phyloP scores from a whole-genome alignment of 2,329 filamentous ascomycete genomes.

The Calonectria fujianensis region DNA sequence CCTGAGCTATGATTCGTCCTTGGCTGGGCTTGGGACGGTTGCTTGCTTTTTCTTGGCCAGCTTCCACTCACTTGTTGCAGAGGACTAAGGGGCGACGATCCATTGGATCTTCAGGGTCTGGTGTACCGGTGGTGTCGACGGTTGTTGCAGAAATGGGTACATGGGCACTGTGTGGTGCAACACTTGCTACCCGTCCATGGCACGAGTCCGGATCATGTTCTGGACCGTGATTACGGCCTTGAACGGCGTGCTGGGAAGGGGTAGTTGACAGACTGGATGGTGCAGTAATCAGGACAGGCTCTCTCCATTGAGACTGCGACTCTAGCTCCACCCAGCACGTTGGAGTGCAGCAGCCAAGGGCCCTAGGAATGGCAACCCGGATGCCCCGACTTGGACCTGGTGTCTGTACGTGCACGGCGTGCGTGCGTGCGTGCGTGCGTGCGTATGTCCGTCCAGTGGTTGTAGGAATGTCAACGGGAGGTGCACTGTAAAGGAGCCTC shows the following conservation, averaged over 20 bases:
- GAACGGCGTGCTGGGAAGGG: slow-evolving; percentile 28
- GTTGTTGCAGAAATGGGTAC: neutral
- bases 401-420: slow-evolving; percentile 22
- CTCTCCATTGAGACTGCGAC: slow-evolving; percentile 18
- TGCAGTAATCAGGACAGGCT: slow-evolving; percentile 11
- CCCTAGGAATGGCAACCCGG: slow-evolving; percentile 27
- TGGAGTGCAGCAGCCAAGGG: slow-evolving; percentile 37
- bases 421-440: slow-evolving; percentile 4
- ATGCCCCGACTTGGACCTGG: slow-evolving; percentile 30
- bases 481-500: slow-evolving; percentile 17
- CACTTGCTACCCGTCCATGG: neutral
- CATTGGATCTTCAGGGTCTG: slow-evolving; percentile 54
- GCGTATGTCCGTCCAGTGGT: neutral
- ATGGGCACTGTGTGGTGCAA: neutral
- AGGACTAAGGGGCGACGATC: slow-evolving; percentile 34
- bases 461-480: slow-evolving; percentile 9
- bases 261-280: slow-evolving; percentile 15
- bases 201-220: slow-evolving; percentile 5
- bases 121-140: slow-evolving; percentile 15
- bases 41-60: slow-evolving; percentile 16
- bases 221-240: slow-evolving; percentile 1
- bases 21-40: slow-evolving; percentile 17
- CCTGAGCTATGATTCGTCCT: neutral
- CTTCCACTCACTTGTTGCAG: neutral
- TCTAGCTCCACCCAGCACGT: slow-evolving; percentile 35